phyloP scores from a whole-genome alignment of 768 basidiomycete genomes.

The Pleurotus sapidus region DNA sequence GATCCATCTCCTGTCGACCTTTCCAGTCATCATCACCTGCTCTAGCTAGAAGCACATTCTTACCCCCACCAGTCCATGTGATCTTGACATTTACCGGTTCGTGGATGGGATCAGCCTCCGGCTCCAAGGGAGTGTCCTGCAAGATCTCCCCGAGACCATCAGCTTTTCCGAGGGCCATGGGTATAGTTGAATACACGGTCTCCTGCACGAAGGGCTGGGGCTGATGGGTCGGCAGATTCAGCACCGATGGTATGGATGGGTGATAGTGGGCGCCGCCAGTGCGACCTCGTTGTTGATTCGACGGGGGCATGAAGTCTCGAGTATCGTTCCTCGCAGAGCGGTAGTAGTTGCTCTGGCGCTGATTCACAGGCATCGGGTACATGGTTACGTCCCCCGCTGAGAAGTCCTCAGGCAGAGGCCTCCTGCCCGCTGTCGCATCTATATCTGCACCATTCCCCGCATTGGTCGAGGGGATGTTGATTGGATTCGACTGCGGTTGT shows the following conservation, averaged over 20 bases:
- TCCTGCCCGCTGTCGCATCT: constrained; percentile 19
- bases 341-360: not conserved
- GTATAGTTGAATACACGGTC: constrained; percentile 62
- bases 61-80: constrained; percentile 64
- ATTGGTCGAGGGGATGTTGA: constrained; percentile 32
- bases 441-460: constrained; percentile 22
- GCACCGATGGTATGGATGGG: constrained; percentile 39
- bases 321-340: constrained; percentile 4
- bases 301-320: constrained; percentile 1
- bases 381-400: constrained; percentile 7
- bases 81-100: constrained; percentile 48
- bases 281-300: constrained; percentile 29
- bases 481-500: constrained; percentile 26
- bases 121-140: constrained; percentile 10
- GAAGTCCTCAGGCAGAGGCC: constrained; percentile 22
- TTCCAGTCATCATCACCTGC: constrained; percentile 79
- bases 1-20: constrained; percentile 61
- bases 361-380: constrained; percentile 8
- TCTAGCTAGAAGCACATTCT: constrained; percentile 61
- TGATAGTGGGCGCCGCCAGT: constrained; percentile 31
- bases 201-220: constrained; percentile 46
- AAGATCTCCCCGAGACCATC: constrained; percentile 14
- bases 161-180: constrained; percentile 43
- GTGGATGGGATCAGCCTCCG: constrained; percentile 13
- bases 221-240: constrained; percentile 28